Evolutionary conservation across 148 eudicot genomes (phyloP).

Genomic region (Rhododendron molle): DNA sequence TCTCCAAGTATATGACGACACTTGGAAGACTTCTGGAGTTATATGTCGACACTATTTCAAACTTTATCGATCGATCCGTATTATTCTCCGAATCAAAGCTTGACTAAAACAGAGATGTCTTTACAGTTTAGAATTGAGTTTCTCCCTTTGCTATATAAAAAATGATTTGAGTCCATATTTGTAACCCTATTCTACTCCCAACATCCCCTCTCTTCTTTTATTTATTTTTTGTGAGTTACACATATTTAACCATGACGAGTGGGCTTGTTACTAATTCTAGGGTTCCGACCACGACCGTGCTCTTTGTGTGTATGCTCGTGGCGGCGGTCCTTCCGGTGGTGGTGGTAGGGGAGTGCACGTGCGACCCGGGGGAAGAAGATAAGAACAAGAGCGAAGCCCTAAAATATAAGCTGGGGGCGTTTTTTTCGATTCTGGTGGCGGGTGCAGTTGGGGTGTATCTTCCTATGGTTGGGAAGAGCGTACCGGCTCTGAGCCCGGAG

Average conservation of each 20-base stretch:
- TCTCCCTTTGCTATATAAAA: background rate
- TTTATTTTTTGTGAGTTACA: too few species aligned
- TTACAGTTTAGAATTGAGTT: background rate
- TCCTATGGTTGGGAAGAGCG: background rate
- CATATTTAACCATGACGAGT: too few species aligned
- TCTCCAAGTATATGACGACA: too few species aligned
- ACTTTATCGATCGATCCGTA: too few species aligned
- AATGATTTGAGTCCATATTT: background rate
- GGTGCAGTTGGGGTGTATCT: background rate
- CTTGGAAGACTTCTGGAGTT: too few species aligned
- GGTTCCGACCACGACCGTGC: background rate
- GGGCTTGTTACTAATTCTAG: background rate
- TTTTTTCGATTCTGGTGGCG: background rate
- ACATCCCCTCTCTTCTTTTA: too few species aligned
- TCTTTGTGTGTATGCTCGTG: background rate
- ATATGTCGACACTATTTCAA: background rate
- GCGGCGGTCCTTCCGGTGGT: background rate
- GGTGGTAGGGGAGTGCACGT: background rate
- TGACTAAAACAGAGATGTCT: background rate
- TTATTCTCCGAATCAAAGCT: background rate
- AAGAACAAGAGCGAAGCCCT: background rate
- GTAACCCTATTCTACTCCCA: background rate
- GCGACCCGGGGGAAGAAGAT: background rate
- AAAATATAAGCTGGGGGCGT: background rate
- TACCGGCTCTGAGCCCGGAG: background rate